Evolutionary conservation across 2,329 filamentous ascomycete species (phyloP).

Genomic region (Pseudogymnoascus sp.): DNA sequence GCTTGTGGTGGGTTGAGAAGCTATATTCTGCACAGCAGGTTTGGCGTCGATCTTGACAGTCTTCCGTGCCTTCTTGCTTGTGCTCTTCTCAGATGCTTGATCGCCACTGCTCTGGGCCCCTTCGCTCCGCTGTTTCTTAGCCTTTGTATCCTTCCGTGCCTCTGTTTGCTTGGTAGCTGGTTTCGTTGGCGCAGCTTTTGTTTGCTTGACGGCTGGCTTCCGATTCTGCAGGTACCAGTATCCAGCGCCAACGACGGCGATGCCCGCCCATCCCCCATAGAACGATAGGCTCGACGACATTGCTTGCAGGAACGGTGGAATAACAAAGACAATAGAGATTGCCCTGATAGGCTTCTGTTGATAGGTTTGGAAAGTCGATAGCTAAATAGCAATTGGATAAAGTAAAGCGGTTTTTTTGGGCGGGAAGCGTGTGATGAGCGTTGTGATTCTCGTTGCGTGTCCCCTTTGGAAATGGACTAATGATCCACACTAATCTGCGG

Average conservation of each 20-base stretch:
- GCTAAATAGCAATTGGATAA: background rate
- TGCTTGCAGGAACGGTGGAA: background rate
- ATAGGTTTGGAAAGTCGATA: background rate
- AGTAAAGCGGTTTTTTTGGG: background rate
- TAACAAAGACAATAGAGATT: background rate
- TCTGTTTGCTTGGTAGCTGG: slow-evolving; percentile 17
- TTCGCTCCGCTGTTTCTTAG: slow-evolving; percentile 22
- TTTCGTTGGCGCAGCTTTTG: slow-evolving; percentile 14
- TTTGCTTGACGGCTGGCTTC: slow-evolving; percentile 8
- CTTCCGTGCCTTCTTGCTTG: slow-evolving; percentile 16
- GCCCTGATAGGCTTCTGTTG: slow-evolving; percentile 4
- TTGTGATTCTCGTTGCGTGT: slow-evolving; percentile 3
- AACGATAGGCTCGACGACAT: slow-evolving; percentile 17
- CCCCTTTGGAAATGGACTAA: slow-evolving; percentile 3
- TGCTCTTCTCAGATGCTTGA: slow-evolving; percentile 15
- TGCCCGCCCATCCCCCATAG: slow-evolving; percentile 30
- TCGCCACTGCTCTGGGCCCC: slow-evolving; percentile 18
- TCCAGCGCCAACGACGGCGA: slow-evolving; percentile 25
- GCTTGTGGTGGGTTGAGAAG: background rate
- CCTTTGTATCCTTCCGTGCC: slow-evolving; percentile 20
- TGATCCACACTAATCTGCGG: background rate
- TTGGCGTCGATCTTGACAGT: slow-evolving; percentile 9
- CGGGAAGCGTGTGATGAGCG: background rate
- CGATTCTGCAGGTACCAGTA: slow-evolving; percentile 20
- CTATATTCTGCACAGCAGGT: background rate